A percentile compares a stretch with the other conserved stretches of the same genome.
These are phyloP conservation scores for Puya raimondii DNA, from an alignment of 176 grass and related monocot species.

Conservation along the genomic window DNA sequence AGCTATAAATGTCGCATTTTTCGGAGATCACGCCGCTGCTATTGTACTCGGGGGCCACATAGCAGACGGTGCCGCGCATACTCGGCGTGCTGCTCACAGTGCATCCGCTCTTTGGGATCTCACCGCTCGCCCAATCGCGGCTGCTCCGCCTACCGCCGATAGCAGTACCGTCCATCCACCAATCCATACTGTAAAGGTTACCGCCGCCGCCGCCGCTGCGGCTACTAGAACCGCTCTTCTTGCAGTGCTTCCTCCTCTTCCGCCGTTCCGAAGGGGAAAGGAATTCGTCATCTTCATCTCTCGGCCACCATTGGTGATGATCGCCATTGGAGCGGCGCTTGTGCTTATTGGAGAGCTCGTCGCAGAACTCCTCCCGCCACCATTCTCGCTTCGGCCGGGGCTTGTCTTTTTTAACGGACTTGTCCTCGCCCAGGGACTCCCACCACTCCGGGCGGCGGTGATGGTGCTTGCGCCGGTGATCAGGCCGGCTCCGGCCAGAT, in stretches of 20 bases:
- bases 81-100: constrained; percentile 70
- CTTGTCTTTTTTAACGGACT: constrained; percentile 43
- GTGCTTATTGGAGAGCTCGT: constrained; percentile 85
- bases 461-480: neutral
- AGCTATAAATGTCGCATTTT: constrained; percentile 98
- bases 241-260: constrained; percentile 47
- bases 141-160: constrained; percentile 62
- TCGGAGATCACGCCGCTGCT: constrained; percentile 72
- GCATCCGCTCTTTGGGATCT: constrained; percentile 14
- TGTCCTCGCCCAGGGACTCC: constrained; percentile 17
- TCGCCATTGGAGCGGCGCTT: constrained; percentile 54
- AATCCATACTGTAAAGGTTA: constrained; percentile 33
- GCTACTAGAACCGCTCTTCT: constrained; percentile 46
- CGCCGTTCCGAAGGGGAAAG: constrained; percentile 24
- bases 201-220: constrained; percentile 16
- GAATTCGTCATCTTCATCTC: constrained; percentile 29
- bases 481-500: neutral
- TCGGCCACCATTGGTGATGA: constrained; percentile 68
- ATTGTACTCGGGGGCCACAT: constrained; percentile 84
- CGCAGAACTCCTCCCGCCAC: constrained; percentile 95
- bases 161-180: constrained; percentile 54
- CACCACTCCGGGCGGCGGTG: constrained; percentile 12
- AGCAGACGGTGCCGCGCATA: constrained; percentile 95
- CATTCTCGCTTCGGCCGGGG: constrained; percentile 43
- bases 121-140: constrained; percentile 29